Base-by-base conservation (phyloP, 441 rosid genomes). In the Geranium incanum region DNA sequence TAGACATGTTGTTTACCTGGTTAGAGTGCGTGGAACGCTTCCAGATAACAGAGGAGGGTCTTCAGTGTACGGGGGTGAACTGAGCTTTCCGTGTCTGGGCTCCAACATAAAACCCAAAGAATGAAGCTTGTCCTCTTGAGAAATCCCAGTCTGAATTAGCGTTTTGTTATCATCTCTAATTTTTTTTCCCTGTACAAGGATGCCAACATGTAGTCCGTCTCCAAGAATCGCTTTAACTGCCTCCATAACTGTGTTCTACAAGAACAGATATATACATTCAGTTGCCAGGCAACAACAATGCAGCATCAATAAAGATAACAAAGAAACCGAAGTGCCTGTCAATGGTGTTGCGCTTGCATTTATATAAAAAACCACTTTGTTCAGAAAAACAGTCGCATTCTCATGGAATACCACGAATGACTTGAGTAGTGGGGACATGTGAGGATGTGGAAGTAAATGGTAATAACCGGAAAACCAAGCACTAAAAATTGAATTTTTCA, bases 111-210 rank as follows among this genome's bases (percentile, higher is more conserved):
- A 95, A 72, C 92, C 97, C 81, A 95, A 81, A 36, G 92, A 78
- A 73, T 89, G 91, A 72, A 75, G 75, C 74, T 86, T 85, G 21
- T 86, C 84, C 70, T 83, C 83, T 75, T 74, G 88, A 71, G 93
- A 87, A 75, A 95, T 91, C 72, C 98, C 99, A 8, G 89, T 88
- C 81, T 95, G 99, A 75, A 78, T 77, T 69, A 95, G 87, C 23
- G 98, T 95, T 83, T 88, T 91, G 81, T 76, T 86, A 81, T 93
- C 99, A 70, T 95, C 98, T 71, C 96, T 78, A 72, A 95, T 85
- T 84, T 91, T 93, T 86, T 89, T 93, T 43, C 99, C 99, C 60
- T 84, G 95, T 74, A 88, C 83, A 81, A 93, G 92, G 64, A 95
- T 84, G 69, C 96, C 97, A 77, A 95, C 85, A 57, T 77, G 85